These are phyloP conservation scores for Vigna radiata DNA, from an alignment of 306 rosid species.

Conservation along the genomic window DNA sequence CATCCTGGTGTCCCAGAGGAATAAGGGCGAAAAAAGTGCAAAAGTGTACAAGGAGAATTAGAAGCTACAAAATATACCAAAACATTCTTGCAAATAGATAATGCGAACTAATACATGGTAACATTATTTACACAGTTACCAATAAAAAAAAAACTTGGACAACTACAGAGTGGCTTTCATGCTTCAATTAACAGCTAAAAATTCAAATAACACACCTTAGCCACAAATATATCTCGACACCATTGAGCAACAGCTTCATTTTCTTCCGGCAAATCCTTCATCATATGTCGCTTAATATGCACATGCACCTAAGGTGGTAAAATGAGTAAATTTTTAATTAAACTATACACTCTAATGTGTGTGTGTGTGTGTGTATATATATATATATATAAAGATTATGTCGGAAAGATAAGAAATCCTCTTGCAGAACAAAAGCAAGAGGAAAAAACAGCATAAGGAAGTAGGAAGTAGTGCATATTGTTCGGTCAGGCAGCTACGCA, in stretches of 20 bases:
- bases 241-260: conserved; percentile 84
- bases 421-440: conserved; percentile 26
- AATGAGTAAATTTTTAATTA: neutral
- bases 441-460: conserved; percentile 3
- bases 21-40: neutral
- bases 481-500: conserved; percentile 1
- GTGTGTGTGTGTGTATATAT: neutral
- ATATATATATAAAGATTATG: neutral
- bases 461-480: neutral
- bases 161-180: neutral
- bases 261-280: conserved; percentile 75
- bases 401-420: conserved; percentile 6
- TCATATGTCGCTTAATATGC: conserved; percentile 77
- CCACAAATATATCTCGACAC: conserved; percentile 81
- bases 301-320: conserved; percentile 65
- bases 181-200: neutral
- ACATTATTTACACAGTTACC: neutral
- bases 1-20: conserved; percentile 57
- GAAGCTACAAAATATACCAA: neutral
- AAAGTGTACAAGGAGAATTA: neutral
- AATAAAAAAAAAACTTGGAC: neutral
- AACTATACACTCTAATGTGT: conserved; percentile 1
- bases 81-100: conserved; percentile 5
- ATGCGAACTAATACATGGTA: neutral
- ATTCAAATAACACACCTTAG: conserved; percentile 58